A percentile compares a stretch with the other conserved stretches of the same genome.
Evolutionary conservation across 108 stramenopile genomes (phyloP).

Genomic region (Discostella stelligeroides): DNA sequence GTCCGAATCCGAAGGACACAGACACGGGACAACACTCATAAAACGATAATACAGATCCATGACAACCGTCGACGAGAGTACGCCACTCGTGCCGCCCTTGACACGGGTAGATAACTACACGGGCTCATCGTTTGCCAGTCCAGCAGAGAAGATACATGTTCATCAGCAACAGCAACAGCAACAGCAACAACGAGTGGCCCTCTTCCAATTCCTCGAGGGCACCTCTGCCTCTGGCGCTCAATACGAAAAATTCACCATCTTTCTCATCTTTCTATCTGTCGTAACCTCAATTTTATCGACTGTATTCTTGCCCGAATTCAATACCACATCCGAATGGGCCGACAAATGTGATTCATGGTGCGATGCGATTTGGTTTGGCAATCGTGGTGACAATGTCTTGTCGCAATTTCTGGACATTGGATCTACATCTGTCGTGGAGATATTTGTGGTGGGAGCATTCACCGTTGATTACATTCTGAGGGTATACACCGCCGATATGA

Average conservation of each 20-base stretch:
- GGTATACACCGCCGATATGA: constrained; percentile 65
- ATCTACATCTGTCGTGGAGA: constrained; percentile 65
- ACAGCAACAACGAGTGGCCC: constrained; percentile 15
- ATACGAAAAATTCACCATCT: constrained; percentile 82
- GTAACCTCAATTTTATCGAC: constrained; percentile 73
- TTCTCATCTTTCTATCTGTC: constrained; percentile 84
- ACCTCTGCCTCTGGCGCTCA: constrained; percentile 61
- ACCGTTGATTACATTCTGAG: constrained; percentile 82
- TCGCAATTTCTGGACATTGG: constrained; percentile 56
- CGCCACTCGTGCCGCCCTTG: too few species aligned
- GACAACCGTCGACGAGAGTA: too few species aligned
- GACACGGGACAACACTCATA: too few species aligned
- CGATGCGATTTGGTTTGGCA: constrained; percentile 84
- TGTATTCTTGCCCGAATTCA: constrained; percentile 78
- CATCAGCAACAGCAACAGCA: neutral
- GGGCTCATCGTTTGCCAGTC: neutral
- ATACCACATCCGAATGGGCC: constrained; percentile 43
- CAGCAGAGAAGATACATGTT: too few species aligned
- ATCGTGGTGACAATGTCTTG: constrained; percentile 64
- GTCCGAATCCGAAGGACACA: too few species aligned
- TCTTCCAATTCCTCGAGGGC: constrained; percentile 81
- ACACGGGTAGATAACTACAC: too few species aligned
- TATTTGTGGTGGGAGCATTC: constrained; percentile 74
- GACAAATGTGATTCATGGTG: constrained; percentile 52
- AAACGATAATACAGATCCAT: too few species aligned